Conservation (phyloP, 768 basidiomycete species). For the Mycena leptocephala region DNA sequence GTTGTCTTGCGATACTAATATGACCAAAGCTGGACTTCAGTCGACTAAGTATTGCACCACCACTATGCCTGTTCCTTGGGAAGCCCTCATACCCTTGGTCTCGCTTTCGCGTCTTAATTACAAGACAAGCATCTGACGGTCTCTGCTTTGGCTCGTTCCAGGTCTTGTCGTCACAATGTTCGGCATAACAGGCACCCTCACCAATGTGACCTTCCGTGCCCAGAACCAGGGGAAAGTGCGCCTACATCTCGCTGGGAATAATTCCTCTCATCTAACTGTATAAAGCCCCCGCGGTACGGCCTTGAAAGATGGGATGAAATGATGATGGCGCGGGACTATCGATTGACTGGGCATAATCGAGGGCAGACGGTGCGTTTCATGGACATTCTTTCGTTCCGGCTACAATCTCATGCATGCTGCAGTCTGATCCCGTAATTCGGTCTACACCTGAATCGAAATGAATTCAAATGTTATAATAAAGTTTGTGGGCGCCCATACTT, state of each 20-base stretch:
- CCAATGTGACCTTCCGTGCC: conserved; percentile 82
- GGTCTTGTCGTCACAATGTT: conserved; percentile 92
- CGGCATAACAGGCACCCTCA: conserved; percentile 90
- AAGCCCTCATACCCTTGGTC: conserved; percentile 98
- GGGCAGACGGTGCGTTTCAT: conserved; percentile 84
- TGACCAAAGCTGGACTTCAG: neutral
- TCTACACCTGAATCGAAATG: conserved; percentile 7
- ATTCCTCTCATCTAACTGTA: neutral
- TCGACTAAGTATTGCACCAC: neutral
- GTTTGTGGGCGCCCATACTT: neutral
- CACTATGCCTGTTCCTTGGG: conserved; percentile 96
- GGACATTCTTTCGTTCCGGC: neutral
- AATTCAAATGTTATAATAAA: neutral
- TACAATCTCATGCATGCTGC: conserved; percentile 1
- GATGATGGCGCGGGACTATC: conserved; percentile 95
- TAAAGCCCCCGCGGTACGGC: conserved; percentile 86
- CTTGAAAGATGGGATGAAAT: conserved; percentile 94
- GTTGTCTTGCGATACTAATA: neutral
- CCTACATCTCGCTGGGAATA: neutral
- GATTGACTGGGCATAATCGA: conserved; percentile 89
- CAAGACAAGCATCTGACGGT: conserved; percentile 26
- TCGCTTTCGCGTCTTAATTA: conserved; percentile 29
- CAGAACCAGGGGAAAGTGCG: conserved; percentile 94
- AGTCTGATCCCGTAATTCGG: conserved; percentile 36
- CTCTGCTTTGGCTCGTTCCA: conserved; percentile 45